Percentiles rank a stretch among this genome's conserved stretches.
Evolutionary conservation across 495 filamentous ascomycete species (phyloP).

Genomic region (Glutinoglossum americanum): DNA sequence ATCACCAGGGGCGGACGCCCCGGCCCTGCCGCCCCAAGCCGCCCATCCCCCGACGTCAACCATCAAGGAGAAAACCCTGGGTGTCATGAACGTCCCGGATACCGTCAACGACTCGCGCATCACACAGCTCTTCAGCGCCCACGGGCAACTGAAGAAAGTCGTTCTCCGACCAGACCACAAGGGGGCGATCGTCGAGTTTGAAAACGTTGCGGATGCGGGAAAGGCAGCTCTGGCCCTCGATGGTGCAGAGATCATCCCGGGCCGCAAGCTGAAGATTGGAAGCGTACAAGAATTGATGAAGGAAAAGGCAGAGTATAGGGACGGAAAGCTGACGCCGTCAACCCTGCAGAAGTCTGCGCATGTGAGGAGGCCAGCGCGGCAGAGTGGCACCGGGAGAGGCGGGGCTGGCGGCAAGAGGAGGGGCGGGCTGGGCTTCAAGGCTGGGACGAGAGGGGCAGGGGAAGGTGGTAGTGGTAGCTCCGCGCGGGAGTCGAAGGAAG

Average conservation of each 20-base stretch:
- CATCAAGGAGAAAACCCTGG: constrained; percentile 15
- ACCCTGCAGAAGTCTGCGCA: constrained; percentile 21
- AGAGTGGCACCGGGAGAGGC: background rate
- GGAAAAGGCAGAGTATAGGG: constrained; percentile 33
- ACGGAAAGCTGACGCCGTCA: constrained; percentile 18
- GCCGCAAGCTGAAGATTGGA: constrained; percentile 44
- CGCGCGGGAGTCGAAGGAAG: no score
- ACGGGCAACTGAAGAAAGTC: constrained; percentile 34
- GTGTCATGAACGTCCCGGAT: constrained; percentile 39
- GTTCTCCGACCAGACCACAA: constrained; percentile 46
- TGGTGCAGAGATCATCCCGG: constrained; percentile 41
- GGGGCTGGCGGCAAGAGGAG: no score
- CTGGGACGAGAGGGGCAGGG: no score
- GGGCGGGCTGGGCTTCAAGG: no score
- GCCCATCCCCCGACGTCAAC: background rate
- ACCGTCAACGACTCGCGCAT: constrained; percentile 43
- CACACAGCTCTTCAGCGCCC: constrained; percentile 36
- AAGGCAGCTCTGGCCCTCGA: constrained; percentile 56
- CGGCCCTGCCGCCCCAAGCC: constrained; percentile 3
- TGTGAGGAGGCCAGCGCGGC: background rate
- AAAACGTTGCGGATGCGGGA: constrained; percentile 43
- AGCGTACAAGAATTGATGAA: constrained; percentile 44
- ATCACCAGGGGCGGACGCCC: constrained; percentile 4
- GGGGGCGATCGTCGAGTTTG: constrained; percentile 76
- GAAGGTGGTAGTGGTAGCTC: no score